These are phyloP conservation scores for Phytophthora fragariae DNA, from an alignment of 352 stramenopile species.

Conservation along the genomic window DNA sequence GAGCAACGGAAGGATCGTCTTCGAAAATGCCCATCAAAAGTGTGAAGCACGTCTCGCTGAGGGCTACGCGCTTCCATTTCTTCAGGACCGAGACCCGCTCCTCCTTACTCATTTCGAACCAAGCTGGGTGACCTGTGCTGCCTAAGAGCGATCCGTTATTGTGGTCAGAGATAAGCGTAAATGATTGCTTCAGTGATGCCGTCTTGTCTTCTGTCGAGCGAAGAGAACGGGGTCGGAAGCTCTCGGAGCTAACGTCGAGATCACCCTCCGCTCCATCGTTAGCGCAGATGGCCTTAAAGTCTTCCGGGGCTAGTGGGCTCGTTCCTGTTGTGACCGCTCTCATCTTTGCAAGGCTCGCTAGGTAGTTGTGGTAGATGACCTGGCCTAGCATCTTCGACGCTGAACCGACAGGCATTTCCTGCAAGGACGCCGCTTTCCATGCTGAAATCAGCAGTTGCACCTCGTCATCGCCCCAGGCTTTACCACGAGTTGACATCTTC, in stretches of 20 bases:
- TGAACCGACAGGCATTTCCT: background rate
- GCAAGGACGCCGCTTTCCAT: background rate
- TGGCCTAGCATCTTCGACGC: background rate
- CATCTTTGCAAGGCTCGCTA: background rate
- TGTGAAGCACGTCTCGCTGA: background rate
- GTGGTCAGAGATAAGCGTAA: background rate
- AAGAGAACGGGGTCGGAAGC: background rate
- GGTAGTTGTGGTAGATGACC: background rate
- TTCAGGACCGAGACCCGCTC: background rate
- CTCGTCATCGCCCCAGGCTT: background rate
- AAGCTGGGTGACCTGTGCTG: background rate
- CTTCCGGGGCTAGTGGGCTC: background rate
- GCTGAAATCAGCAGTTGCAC: background rate
- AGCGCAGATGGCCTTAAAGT: background rate
- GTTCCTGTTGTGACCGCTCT: background rate
- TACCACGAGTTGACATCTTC: background rate
- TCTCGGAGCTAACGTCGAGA: background rate
- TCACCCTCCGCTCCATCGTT: background rate
- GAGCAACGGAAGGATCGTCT: background rate
- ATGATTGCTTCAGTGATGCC: background rate
- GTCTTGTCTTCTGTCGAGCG: background rate
- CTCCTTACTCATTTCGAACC: background rate
- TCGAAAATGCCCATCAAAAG: background rate
- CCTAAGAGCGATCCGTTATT: background rate
- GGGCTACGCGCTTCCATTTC: background rate